These are phyloP conservation scores for Marchantia paleacea DNA, from an alignment of 225 moss, liverwort and hornwort genomes.

Conservation along the genomic window DNA sequence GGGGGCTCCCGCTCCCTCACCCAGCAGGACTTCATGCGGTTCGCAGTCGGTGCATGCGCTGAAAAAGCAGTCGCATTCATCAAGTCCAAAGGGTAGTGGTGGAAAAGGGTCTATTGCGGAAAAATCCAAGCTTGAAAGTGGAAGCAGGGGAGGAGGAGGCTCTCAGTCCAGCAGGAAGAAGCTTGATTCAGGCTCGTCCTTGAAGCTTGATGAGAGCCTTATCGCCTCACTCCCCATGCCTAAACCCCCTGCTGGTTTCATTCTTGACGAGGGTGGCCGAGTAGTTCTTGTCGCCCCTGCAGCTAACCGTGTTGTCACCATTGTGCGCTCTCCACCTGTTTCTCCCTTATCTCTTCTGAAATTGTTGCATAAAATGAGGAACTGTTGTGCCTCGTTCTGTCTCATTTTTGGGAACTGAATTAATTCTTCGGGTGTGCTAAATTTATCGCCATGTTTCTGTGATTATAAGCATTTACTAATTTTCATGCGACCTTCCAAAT, in stretches of 20 bases:
- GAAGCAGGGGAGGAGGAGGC: slow-evolving; percentile 12
- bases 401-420: background rate
- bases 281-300: slow-evolving; percentile 78
- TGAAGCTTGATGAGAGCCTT: slow-evolving; percentile 25
- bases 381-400: background rate
- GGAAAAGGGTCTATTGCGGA: slow-evolving; percentile 31
- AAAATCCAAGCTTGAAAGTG: slow-evolving; percentile 23
- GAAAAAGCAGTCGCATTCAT: slow-evolving; percentile 19
- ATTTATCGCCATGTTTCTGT: background rate
- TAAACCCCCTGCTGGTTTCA: slow-evolving; percentile 87
- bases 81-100: background rate
- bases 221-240: slow-evolving; percentile 49
- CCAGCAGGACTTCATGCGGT: background rate
- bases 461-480: too few species aligned
- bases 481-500: too few species aligned
- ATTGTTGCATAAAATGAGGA: too few species aligned
- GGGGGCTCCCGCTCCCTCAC: background rate
- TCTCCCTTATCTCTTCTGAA: background rate
- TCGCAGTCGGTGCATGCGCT: slow-evolving; percentile 9
- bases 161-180: slow-evolving; percentile 10
- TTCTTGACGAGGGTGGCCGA: slow-evolving; percentile 66
- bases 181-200: background rate
- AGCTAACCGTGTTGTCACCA: slow-evolving; percentile 74
- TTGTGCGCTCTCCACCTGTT: slow-evolving; percentile 46
- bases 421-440: background rate